Base-by-base conservation (phyloP, 306 rosid genomes). In the Crotalaria pallida region DNA sequence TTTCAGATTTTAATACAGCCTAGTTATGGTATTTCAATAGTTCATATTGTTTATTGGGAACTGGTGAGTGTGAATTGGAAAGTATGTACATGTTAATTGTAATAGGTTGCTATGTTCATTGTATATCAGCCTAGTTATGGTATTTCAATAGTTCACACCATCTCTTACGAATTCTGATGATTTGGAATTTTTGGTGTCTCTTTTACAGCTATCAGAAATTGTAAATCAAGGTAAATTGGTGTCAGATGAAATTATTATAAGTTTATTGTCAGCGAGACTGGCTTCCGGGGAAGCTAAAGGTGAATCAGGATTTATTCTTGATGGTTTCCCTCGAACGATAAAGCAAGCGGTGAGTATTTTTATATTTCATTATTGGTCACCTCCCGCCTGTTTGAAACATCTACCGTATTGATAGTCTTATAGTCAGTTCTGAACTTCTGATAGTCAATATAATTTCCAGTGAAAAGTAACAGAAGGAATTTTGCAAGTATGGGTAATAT, bases 311-410 rank as follows among this genome's bases (percentile, higher is more conserved):
- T 94, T 94, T 72, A 94, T 94, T 82, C 97, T 94, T 12, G 98
- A 94, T 74, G 98, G 98, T 17, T 94, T 94, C 71, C 98, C 98
- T 34, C 87, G 98, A 40, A 94, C 97, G 48, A 88, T 94, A 38
- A 83, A 78, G 29, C 98, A 94, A 81, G 98, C 97, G 49, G 97
- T 90, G 80, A 84, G 98, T 75, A 69, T 74, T 31, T 80, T 71
- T 48, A 26, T 34, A 53, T 49, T 61, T 67, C 16, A 2, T 15
- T 16, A 10, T 21, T 19, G 19, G 33, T 66, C 23, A n/a, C n/a
- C n/a, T n/a, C 49, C 5, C 21, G 8, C 8, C 18, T 27, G 11
- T 18, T 6, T 47, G 38, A 47, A 58, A 67, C 19, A 21, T 60
- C 7, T 33, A 55, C 51, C 52, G 19, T 33, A 59, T 21, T 70